Evolutionary conservation across 495 filamentous ascomycete species (phyloP).

Genomic region (Emericellopsis terricola): DNA sequence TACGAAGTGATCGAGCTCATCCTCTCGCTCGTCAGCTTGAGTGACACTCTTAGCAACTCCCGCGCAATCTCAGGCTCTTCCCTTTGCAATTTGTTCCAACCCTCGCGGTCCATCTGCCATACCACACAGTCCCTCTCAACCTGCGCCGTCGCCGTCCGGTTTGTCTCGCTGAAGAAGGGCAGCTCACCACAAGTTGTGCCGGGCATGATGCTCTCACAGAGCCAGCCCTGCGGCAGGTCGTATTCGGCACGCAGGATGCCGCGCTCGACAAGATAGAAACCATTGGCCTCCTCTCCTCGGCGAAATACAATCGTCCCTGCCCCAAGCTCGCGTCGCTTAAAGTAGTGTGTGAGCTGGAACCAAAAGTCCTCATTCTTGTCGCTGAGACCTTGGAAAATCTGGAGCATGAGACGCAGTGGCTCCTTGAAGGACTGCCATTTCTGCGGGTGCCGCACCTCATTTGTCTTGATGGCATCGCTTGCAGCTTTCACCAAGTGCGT

Average conservation of each 20-base stretch:
- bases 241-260: slow-evolving; percentile 85
- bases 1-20: slow-evolving; percentile 71
- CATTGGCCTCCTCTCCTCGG: slow-evolving; percentile 47
- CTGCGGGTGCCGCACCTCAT: slow-evolving; percentile 25
- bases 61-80: slow-evolving; percentile 55
- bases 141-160: slow-evolving; percentile 67
- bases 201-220: slow-evolving; percentile 81
- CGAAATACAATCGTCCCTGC: slow-evolving; percentile 59
- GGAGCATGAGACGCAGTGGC: slow-evolving; percentile 76
- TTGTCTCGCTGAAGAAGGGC: slow-evolving; percentile 85
- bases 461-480: slow-evolving; percentile 41
- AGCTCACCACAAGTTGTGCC: slow-evolving; percentile 92
- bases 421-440: slow-evolving; percentile 76
- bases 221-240: slow-evolving; percentile 69
- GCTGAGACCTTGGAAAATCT: slow-evolving; percentile 76
- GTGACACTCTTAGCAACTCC: slow-evolving; percentile 64
- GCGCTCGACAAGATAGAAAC: slow-evolving; percentile 81
- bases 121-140: slow-evolving; percentile 65
- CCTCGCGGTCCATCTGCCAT: slow-evolving; percentile 55
- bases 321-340: slow-evolving; percentile 42
- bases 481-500: slow-evolving; percentile 64
- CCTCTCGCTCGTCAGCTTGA: slow-evolving; percentile 79
- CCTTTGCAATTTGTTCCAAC: slow-evolving; percentile 53
- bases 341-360: slow-evolving; percentile 60
- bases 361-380: slow-evolving; percentile 86